These are phyloP conservation scores for Mortierella sp. DNA, from an alignment of 371 early-diverging fungal species.

Conservation along the genomic window DNA sequence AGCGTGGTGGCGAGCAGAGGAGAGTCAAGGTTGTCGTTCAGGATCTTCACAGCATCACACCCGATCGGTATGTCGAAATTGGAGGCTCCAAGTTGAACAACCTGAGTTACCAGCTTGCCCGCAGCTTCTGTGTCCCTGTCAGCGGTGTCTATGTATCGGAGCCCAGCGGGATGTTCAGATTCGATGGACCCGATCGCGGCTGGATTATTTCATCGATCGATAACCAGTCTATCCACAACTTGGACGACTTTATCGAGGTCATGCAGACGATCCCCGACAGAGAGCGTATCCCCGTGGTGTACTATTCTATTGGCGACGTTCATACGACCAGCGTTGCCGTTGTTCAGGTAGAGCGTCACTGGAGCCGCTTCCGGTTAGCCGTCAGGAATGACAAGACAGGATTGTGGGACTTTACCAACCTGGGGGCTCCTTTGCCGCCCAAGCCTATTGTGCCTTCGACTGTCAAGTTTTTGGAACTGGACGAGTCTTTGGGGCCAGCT, in stretches of 20 bases:
- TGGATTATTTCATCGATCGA: constrained; percentile 84
- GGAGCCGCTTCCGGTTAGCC: constrained; percentile 83
- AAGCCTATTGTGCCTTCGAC: constrained; percentile 69
- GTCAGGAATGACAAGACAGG: constrained; percentile 84
- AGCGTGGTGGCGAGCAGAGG: constrained; percentile 82
- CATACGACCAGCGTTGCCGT: constrained; percentile 81
- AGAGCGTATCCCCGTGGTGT: constrained; percentile 83
- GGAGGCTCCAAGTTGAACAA: constrained; percentile 90
- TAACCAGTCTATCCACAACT: constrained; percentile 76
- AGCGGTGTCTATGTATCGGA: constrained; percentile 84
- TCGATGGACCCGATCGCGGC: constrained; percentile 85
- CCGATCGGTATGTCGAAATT: constrained; percentile 81
- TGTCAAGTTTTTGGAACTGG: constrained; percentile 67
- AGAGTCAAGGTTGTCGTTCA: constrained; percentile 70
- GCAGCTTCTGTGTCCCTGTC: constrained; percentile 77
- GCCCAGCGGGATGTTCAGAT: constrained; percentile 75
- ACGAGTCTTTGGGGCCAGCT: constrained; percentile 69
- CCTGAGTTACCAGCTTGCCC: constrained; percentile 89
- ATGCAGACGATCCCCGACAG: constrained; percentile 83
- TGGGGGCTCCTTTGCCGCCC: constrained; percentile 63
- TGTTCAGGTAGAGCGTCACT: constrained; percentile 84
- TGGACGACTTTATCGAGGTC: constrained; percentile 83
- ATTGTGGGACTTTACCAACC: constrained; percentile 82
- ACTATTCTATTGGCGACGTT: constrained; percentile 83
- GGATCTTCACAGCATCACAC: constrained; percentile 81